Evolutionary conservation across 768 basidiomycete species (phyloP), one percentile per base, ranked within the genome.

Genomic region (Strobilomyces dryophilus): DNA sequence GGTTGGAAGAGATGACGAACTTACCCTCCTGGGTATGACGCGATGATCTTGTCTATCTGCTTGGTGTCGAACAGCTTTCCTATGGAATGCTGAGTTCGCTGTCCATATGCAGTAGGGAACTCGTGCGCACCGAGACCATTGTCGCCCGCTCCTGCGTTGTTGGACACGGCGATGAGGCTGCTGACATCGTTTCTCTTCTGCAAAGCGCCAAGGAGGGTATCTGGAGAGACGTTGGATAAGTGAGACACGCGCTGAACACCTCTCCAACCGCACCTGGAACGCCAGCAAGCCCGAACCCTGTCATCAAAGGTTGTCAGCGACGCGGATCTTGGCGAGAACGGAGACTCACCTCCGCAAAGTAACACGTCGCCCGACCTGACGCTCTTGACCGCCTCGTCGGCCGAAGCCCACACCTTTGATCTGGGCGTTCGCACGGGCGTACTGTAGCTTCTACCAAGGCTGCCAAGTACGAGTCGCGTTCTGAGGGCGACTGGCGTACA

Each of bases 241-340:
- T 17, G 1, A 0, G 15, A 20, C 9, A 35, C 14, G 12, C 9
- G 27, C 14, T 12, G n/a, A 20, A 4, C 17, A 21, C 17, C 29
- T 34, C 36, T 12, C 2, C 27, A 15, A 41, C 43, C 73, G 39
- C 42, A 90, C 89, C 87, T 62, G 93, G 92, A 43, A 92, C 87
- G 29, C 93, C 94, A 59, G 90, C 89, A 47, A 91, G 73, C 42
- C 93, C 93, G 63, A 97, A 97, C 26, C 93, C 92, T 92, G 61
- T 15, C 37, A 10, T 61, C 36, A 37, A 61, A 36, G 29, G 42
- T 31, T 36, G 17, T 48, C 46, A 46, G 8, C 36, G 41, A 49
- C 11, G 20, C 51, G 40, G 17, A 12, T 36, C 21, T 27, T 12
- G 12, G 18, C 0, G n/a, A 45, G 12, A 42, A 52, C 54, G 17